A percentile compares a stretch with the other conserved stretches of the same genome.
These are phyloP conservation scores for Cryomyces antarcticus DNA, from an alignment of 495 filamentous ascomycete species.

Conservation along the genomic window DNA sequence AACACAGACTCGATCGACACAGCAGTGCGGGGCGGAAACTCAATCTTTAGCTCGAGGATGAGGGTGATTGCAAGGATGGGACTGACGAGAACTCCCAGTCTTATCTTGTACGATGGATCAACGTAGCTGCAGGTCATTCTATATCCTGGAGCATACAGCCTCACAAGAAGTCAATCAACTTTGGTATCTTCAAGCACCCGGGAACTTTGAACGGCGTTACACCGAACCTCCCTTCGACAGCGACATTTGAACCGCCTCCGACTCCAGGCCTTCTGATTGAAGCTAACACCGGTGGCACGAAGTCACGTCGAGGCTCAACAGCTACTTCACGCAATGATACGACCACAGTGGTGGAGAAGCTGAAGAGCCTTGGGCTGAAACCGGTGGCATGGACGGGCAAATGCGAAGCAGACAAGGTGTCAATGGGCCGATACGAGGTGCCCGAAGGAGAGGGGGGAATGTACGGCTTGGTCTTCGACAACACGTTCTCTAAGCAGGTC, in stretches of 20 bases:
- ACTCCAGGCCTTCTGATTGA: slow-evolving; percentile 5
- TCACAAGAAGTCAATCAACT: slow-evolving; percentile 94
- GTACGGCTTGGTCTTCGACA: slow-evolving; percentile 94
- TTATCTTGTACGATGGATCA: slow-evolving; percentile 93
- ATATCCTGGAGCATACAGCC: slow-evolving; percentile 97
- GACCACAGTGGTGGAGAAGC: slow-evolving; percentile 54
- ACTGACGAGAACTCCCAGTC: slow-evolving; percentile 33
- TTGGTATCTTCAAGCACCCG: slow-evolving; percentile 93
- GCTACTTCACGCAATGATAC: slow-evolving; percentile 25
- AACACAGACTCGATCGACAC: slow-evolving; percentile 1
- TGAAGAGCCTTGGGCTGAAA: slow-evolving; percentile 69
- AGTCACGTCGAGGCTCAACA: slow-evolving; percentile 4
- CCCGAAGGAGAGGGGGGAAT: slow-evolving; percentile 54
- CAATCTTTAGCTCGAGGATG: neutral
- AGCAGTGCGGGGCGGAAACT: neutral
- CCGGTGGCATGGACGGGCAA: slow-evolving; percentile 77
- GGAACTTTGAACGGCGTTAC: slow-evolving; percentile 34
- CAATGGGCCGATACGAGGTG: slow-evolving; percentile 75
- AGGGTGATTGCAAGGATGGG: neutral
- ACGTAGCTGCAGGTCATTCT: slow-evolving; percentile 69
- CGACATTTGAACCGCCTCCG: slow-evolving; percentile 25
- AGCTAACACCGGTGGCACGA: neutral
- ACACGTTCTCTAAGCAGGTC: slow-evolving; percentile 90
- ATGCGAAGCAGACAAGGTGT: slow-evolving; percentile 92
- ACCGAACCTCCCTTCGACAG: slow-evolving; percentile 30